A percentile compares a stretch with the other conserved stretches of the same genome.
phyloP scores from a whole-genome alignment of 148 eudicot species.

The Rhododendron griersonianum region DNA sequence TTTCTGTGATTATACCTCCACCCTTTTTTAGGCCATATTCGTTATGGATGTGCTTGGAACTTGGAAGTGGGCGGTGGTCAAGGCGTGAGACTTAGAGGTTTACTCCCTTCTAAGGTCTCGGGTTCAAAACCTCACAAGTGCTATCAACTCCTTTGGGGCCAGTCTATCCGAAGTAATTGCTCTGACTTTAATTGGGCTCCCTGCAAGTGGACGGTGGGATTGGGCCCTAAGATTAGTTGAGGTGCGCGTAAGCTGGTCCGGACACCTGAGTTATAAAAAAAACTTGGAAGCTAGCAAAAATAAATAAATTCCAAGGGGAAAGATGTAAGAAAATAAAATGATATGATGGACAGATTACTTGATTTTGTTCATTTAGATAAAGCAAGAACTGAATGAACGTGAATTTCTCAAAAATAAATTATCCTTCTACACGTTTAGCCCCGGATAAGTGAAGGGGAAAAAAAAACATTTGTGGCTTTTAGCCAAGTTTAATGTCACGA shows the following conservation, averaged over 20 bases:
- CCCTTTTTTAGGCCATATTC: neutral
- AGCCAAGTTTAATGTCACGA: neutral
- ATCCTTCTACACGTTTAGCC: neutral
- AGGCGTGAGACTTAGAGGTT: too few species aligned
- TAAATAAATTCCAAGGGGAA: neutral
- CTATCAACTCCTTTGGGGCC: too few species aligned
- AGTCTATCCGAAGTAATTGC: too few species aligned
- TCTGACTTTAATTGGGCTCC: too few species aligned
- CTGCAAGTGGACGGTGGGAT: too few species aligned
- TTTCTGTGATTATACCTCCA: neutral
- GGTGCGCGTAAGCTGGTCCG: too few species aligned
- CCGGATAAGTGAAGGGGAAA: neutral
- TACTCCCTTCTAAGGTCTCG: neutral
- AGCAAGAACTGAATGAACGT: neutral
- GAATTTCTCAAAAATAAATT: neutral
- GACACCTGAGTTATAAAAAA: too few species aligned
- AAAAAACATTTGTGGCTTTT: neutral
- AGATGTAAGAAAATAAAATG: neutral
- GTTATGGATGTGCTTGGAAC: neutral
- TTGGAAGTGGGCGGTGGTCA: too few species aligned
- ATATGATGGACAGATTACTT: neutral
- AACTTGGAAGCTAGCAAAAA: too few species aligned
- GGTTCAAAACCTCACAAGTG: too few species aligned
- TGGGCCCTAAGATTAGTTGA: too few species aligned
- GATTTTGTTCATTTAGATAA: neutral